Evolutionary conservation across 345 rosid species (phyloP).

Genomic region (Nasturtium officinale): DNA sequence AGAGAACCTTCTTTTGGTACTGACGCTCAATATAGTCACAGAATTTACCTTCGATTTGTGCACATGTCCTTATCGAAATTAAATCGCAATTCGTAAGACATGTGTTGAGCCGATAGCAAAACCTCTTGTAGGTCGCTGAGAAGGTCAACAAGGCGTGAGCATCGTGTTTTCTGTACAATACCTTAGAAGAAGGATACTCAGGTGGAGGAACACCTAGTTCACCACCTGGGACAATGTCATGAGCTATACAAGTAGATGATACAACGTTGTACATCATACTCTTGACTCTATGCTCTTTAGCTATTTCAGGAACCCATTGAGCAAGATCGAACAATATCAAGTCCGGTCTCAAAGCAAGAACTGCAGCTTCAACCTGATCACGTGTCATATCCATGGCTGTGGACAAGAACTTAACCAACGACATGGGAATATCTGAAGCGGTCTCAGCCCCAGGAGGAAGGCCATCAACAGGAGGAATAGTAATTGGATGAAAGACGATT

Average conservation of each 20-base stretch:
- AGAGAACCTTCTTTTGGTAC: constrained; percentile 15
- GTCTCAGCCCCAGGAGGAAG: constrained; percentile 40
- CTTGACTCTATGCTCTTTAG: neutral
- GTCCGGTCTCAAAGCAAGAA: constrained; percentile 19
- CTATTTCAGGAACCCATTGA: constrained; percentile 25
- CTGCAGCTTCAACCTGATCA: constrained; percentile 17
- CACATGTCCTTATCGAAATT: constrained; percentile 39
- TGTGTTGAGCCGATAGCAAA: neutral
- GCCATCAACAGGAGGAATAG: constrained; percentile 29
- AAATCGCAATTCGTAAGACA: constrained; percentile 36
- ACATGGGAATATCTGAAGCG: constrained; percentile 13
- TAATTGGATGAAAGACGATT: constrained; percentile 41
- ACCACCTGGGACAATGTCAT: constrained; percentile 9
- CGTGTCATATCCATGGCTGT: constrained; percentile 1
- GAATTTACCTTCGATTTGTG: constrained; percentile 41
- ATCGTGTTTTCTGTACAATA: constrained; percentile 1
- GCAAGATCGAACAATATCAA: constrained; percentile 31
- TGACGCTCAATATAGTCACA: constrained; percentile 35
- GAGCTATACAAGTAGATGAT: neutral
- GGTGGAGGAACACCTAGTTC: constrained; percentile 19
- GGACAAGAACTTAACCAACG: neutral
- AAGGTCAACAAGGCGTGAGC: neutral
- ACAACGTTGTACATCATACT: neutral
- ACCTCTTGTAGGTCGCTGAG: constrained; percentile 5
- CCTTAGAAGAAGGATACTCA: constrained; percentile 29